phyloP scores from a whole-genome alignment of 2,329 filamentous ascomycete genomes.

The Dactylonectria estremocensis region DNA sequence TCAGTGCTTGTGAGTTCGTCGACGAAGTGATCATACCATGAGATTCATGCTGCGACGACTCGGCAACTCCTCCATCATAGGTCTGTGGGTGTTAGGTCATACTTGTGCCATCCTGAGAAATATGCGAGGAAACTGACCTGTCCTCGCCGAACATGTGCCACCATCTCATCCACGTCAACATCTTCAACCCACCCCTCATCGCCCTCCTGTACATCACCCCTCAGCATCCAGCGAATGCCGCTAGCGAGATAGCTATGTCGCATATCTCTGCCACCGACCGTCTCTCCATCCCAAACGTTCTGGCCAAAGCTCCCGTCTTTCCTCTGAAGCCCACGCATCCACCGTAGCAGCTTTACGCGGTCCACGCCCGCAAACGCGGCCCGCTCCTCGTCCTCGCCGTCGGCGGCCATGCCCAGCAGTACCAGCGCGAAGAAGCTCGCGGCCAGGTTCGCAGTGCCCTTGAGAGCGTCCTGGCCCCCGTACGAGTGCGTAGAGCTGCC shows the following conservation, averaged over 20 bases:
- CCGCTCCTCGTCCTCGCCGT: slow-evolving; percentile 55
- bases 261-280: slow-evolving; percentile 88
- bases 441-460: slow-evolving; percentile 78
- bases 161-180: slow-evolving; percentile 80
- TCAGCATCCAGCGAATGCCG: slow-evolving; percentile 85
- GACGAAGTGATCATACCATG: slow-evolving; percentile 72
- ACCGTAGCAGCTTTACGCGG: slow-evolving; percentile 76
- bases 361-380: slow-evolving; percentile 75
- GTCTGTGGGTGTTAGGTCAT: slow-evolving; percentile 64
- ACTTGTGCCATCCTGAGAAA: not conserved
- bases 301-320: slow-evolving; percentile 94
- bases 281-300: slow-evolving; percentile 70
- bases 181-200: slow-evolving; percentile 74
- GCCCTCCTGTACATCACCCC: slow-evolving; percentile 69
- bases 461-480: slow-evolving; percentile 60
- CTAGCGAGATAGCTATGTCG: slow-evolving; percentile 90
- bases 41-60: slow-evolving; percentile 84
- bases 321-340: slow-evolving; percentile 84
- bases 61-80: slow-evolving; percentile 88
- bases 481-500: slow-evolving; percentile 80
- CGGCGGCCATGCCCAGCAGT: slow-evolving; percentile 71
- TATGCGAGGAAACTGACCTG: slow-evolving; percentile 56
- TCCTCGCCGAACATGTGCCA: slow-evolving; percentile 78
- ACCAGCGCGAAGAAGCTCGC: slow-evolving; percentile 92
- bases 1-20: slow-evolving; percentile 28